phyloP scores from a whole-genome alignment of 306 rosid genomes.

The Vachellia pachyceras region DNA sequence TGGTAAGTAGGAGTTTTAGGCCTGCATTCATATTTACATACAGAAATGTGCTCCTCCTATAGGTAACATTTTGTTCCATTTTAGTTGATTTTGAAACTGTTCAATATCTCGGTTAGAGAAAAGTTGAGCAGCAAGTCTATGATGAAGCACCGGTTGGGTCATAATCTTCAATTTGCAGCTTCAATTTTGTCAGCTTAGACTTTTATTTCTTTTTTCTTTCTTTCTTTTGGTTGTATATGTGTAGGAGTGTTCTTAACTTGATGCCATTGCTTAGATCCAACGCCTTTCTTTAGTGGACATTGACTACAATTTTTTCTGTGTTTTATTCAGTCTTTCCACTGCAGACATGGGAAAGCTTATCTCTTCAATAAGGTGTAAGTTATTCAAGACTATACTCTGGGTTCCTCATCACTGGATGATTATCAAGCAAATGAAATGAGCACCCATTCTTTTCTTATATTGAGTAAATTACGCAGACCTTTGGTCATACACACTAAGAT shows the following conservation, averaged over 20 bases:
- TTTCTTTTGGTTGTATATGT: neutral
- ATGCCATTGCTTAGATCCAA: constrained; percentile 22
- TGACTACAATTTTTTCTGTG: constrained; percentile 59
- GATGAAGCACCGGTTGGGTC: neutral
- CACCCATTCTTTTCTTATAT: constrained; percentile 21
- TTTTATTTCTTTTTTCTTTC: constrained; percentile 8
- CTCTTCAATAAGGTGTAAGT: constrained; percentile 99
- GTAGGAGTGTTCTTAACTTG: neutral
- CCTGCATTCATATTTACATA: neutral
- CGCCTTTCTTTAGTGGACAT: constrained; percentile 25
- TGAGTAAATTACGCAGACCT: neutral
- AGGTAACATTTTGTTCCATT: neutral
- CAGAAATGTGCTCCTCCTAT: neutral
- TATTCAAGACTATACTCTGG: constrained; percentile 44
- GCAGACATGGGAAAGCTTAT: constrained; percentile 93
- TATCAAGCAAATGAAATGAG: constrained; percentile 7
- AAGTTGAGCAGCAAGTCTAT: neutral
- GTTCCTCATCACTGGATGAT: constrained; percentile 32
- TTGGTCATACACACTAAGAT: constrained; percentile 16
- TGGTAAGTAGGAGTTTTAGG: neutral
- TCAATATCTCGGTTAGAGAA: neutral
- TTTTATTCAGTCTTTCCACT: constrained; percentile 83
- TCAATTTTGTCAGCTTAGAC: constrained; percentile 7
- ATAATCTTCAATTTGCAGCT: neutral
- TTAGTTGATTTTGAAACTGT: neutral